Conservation (phyloP, 2,329 filamentous ascomycete genomes). For the Zymoseptoria crescenta region DNA sequence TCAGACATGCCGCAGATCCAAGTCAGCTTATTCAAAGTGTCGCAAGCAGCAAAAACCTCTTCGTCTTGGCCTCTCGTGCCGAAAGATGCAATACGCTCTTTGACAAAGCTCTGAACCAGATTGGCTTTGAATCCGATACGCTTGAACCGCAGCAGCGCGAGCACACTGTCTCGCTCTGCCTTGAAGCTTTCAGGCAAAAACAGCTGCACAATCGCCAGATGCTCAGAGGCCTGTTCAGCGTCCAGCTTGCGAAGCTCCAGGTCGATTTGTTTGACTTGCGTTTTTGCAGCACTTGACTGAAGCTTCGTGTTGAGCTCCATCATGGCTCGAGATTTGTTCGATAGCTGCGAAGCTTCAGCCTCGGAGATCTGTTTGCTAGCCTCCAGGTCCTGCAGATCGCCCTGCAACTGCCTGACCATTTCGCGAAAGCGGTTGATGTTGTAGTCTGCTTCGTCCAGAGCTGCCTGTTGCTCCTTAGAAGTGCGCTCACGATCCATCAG, state of each 20-base stretch:
- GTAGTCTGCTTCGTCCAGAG: conserved; percentile 81
- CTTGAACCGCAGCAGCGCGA: conserved; percentile 80
- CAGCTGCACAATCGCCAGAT: conserved; percentile 78
- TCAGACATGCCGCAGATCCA: conserved; percentile 79
- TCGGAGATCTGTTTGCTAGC: conserved; percentile 89
- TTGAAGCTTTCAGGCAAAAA: conserved; percentile 83
- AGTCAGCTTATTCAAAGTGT: conserved; percentile 75
- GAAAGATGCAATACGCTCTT: conserved; percentile 65
- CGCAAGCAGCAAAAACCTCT: conserved; percentile 70
- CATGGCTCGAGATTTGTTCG: conserved; percentile 82
- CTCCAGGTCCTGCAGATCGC: conserved; percentile 82
- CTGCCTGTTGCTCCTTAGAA: conserved; percentile 66
- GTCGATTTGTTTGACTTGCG: conserved; percentile 90
- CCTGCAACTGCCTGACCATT: conserved; percentile 76
- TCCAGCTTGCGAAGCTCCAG: conserved; percentile 79
- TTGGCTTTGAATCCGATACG: conserved; percentile 81
- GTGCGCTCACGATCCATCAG: conserved; percentile 74
- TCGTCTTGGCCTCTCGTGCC: conserved; percentile 63
- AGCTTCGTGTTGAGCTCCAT: conserved; percentile 95
- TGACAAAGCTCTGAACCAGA: conserved; percentile 68
- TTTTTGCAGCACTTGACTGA: conserved; percentile 80
- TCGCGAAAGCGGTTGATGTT: conserved; percentile 83
- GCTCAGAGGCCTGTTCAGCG: conserved; percentile 79
- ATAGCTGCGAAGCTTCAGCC: conserved; percentile 83
- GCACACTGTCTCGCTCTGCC: conserved; percentile 73